Evolutionary conservation across 106 monocot genomes (phyloP), one percentile per base, ranked within the genome.

Genomic region (Gastrodia elata): DNA sequence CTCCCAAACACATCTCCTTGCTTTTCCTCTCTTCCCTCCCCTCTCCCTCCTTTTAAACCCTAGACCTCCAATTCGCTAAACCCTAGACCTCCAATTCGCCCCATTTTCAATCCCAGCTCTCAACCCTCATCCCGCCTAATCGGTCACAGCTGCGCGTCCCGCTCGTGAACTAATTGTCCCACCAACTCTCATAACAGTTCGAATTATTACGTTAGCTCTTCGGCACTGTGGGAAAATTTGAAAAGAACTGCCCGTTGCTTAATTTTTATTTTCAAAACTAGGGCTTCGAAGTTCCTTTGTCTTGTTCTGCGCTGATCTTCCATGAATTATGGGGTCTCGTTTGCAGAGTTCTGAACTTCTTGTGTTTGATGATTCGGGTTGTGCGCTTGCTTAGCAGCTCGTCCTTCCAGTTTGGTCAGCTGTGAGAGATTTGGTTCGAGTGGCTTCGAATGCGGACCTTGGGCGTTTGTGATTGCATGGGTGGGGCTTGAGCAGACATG

Each of bases 401-500:
- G 44, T 49, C 39, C 68, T 73, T 68, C 41, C 38, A 33, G 14
- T 55, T 44, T 28, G 58, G 6, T 38, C 5, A 22, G 9, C 5
- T 57, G 52, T 52, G 46, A 42, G 46, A 42, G 68, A 6, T 82
- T 43, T 57, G 38, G 11, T 30, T 68, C 38, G 57, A 70, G 26
- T 28, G 36, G 59, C 26, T 42, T 30, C 20, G 49, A 18, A 48
- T 37, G 10, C 71, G 64, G 36, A 76, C 67, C 55, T 68, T 39
- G 52, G 27, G 7, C 30, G 61, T 61, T 61, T 61, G 14, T 34
- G 41, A 35, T 70, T 59, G 42, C 46, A 58, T 52, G 35, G 55
- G 78, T 59, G 44, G 79, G 84, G 83, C 70, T 82, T 91, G 91
- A 81, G 76, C 68, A 81, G 89, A 84, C 71, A 95, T 96, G 95